Percentiles rank a stretch among this genome's conserved stretches.
phyloP scores from a whole-genome alignment of 352 stramenopile species.

The Phytophthora pini region DNA sequence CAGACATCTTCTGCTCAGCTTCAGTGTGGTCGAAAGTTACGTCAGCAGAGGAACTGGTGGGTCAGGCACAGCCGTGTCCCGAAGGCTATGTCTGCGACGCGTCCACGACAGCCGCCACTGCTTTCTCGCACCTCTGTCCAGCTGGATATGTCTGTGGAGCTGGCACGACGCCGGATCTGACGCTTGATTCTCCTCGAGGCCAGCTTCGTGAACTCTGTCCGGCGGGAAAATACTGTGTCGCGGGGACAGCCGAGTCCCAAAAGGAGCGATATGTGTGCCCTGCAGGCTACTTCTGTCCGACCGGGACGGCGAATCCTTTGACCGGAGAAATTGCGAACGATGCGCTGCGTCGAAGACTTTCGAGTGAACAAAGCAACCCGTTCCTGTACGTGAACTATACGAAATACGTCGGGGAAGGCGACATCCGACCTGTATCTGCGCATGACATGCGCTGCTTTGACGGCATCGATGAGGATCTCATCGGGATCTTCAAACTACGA shows the following conservation, averaged over 20 bases:
- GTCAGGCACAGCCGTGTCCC: slow-evolving; percentile 92
- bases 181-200: slow-evolving; percentile 85
- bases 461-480: slow-evolving; percentile 84
- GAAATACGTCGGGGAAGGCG: slow-evolving; percentile 91
- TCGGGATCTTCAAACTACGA: slow-evolving; percentile 53
- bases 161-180: slow-evolving; percentile 94
- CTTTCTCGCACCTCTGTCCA: slow-evolving; percentile 79
- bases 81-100: slow-evolving; percentile 96
- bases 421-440: slow-evolving; percentile 85
- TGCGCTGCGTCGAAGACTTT: slow-evolving; percentile 79
- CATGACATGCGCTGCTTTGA: slow-evolving; percentile 94
- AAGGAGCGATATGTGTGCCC: slow-evolving; percentile 85
- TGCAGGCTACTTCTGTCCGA: slow-evolving; percentile 95
- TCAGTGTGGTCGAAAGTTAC: slow-evolving; percentile 35
- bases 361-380: slow-evolving; percentile 68
- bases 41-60: slow-evolving; percentile 37
- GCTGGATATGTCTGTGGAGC: slow-evolving; percentile 95
- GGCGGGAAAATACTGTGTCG: slow-evolving; percentile 88
- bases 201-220: slow-evolving; percentile 92
- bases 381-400: slow-evolving; percentile 79
- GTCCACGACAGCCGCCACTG: slow-evolving; percentile 83
- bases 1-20: slow-evolving; percentile 93
- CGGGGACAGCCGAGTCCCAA: slow-evolving; percentile 88
- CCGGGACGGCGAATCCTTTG: slow-evolving; percentile 90
- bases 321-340: slow-evolving; percentile 92